Evolutionary conservation across 805 yeast species (phyloP), one percentile per base, ranked within the genome.

Genomic region (Wickerhamomyces strasburgensis): DNA sequence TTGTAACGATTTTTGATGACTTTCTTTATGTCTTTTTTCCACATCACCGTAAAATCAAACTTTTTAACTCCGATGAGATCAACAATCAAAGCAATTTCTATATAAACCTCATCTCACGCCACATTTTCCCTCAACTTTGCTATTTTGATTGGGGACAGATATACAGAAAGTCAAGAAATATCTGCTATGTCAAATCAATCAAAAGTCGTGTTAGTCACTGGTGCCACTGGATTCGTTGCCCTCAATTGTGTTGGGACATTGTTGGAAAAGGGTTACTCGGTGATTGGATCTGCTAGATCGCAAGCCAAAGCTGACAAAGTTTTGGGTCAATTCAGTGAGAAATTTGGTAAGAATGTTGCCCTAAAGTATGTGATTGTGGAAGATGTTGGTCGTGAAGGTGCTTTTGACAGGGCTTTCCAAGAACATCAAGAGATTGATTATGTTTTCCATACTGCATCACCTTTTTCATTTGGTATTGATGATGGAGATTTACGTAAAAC

Each of bases 381-480:
- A 6, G 80, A 74, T 46, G 64, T 75, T 33, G 62, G 62, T 5
- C 54, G 52, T 8, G 57, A 49, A 13, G 63, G 62, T 14, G 73
- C 75, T 1, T 72, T 72, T 44, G 72, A 67, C 39, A 54, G 54
- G 6, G 65, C 69, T 2, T 62, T 77, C 44, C 54, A 66, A 47
- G 58, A 60, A 9, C 40, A 47, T 28, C 65, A 67, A 16, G 78
- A 75, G 19, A 68, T 75, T 33, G 58, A 59, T 15, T 72, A 68
- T 13, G 74, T 78, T 32, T 46, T 76, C 25, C 84, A 78, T 55
- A 67, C 78, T 6, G 84, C 84, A 2, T 69, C 80, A 16, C 79
- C 80, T 14, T 65, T 68, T 44, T 43, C 54, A 1, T 60, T 51
- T 34, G 60, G 60, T 3, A 34, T 49, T 9, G 30, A 36, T 3